Conservation (phyloP, 805 yeast species). For the Nakazawaea anatomiae region DNA sequence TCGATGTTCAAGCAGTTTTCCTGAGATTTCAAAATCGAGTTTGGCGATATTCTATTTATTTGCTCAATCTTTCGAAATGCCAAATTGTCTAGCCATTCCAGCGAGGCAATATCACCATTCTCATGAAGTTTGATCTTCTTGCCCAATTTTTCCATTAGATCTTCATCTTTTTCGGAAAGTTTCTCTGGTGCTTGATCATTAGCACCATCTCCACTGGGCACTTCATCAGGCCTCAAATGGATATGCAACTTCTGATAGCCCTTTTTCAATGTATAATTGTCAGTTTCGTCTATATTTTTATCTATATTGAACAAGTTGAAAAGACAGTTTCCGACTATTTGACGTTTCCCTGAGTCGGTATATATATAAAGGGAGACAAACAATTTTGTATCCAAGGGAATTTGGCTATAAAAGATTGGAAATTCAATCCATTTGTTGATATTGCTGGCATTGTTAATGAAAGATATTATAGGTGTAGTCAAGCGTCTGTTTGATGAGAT, state of each 20-base stretch:
- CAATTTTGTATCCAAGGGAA: slow-evolving; percentile 58
- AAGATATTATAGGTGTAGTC: slow-evolving; percentile 38
- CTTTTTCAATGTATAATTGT: slow-evolving; percentile 51
- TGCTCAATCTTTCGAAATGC: slow-evolving; percentile 50
- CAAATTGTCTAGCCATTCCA: slow-evolving; percentile 72
- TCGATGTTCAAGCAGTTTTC: slow-evolving; percentile 30
- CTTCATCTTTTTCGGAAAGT: slow-evolving; percentile 3
- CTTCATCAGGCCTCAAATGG: slow-evolving; percentile 15
- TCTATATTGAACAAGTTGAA: slow-evolving; percentile 51
- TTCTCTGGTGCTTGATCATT: slow-evolving; percentile 19
- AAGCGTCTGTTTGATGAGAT: slow-evolving; percentile 37
- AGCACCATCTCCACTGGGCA: slow-evolving; percentile 23
- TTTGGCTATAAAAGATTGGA: slow-evolving; percentile 65
- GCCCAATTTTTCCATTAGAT: slow-evolving; percentile 45
- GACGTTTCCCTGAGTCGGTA: slow-evolving; percentile 40
- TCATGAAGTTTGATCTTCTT: slow-evolving; percentile 54
- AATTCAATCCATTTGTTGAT: slow-evolving; percentile 67
- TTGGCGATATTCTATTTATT: slow-evolving; percentile 17
- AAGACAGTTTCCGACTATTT: slow-evolving; percentile 56
- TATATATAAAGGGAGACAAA: slow-evolving; percentile 66
- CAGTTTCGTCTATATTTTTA: slow-evolving; percentile 8
- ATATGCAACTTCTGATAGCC: slow-evolving; percentile 62
- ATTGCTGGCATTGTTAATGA: slow-evolving; percentile 17
- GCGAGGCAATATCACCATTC: slow-evolving; percentile 53
- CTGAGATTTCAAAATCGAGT: background rate